A percentile compares a stretch with the other conserved stretches of the same genome.
Conservation (phyloP, 441 rosid species). For the Populus tomentosa region DNA sequence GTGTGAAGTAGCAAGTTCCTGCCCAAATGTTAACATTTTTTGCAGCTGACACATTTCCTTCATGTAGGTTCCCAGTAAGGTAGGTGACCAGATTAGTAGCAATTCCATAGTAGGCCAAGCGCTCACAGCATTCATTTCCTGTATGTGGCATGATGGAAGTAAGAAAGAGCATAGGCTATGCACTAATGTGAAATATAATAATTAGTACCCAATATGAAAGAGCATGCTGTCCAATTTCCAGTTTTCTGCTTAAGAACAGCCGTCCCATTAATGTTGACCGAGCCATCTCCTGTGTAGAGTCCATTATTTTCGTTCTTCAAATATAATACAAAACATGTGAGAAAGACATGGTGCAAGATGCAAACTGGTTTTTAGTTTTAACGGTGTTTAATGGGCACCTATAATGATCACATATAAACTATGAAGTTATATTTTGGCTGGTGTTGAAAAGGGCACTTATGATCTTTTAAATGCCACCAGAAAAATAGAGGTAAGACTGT, state of each 20-base stretch:
- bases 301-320: slow-evolving; percentile 30
- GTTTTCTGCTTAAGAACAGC: slow-evolving; percentile 56
- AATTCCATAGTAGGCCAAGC: slow-evolving; percentile 87
- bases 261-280: slow-evolving; percentile 45
- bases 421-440: neutral
- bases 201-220: slow-evolving; percentile 52
- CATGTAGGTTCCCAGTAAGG: slow-evolving; percentile 62
- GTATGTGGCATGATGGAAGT: neutral
- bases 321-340: neutral
- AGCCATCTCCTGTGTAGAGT: slow-evolving; percentile 62
- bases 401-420: neutral
- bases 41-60: slow-evolving; percentile 85
- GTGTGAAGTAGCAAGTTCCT: slow-evolving; percentile 87
- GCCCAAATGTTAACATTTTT: slow-evolving; percentile 78
- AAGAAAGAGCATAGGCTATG: neutral
- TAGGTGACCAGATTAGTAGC: slow-evolving; percentile 77
- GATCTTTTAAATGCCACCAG: neutral
- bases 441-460: neutral
- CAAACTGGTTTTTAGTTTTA: neutral
- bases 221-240: slow-evolving; percentile 71
- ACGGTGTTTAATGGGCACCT: neutral
- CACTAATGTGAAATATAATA: neutral
- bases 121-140: slow-evolving; percentile 90
- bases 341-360: neutral
- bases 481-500: neutral